Base-by-base conservation (phyloP, 1,284 basidiomycete genomes). In the Apiotrichum mycotoxinovorans region DNA sequence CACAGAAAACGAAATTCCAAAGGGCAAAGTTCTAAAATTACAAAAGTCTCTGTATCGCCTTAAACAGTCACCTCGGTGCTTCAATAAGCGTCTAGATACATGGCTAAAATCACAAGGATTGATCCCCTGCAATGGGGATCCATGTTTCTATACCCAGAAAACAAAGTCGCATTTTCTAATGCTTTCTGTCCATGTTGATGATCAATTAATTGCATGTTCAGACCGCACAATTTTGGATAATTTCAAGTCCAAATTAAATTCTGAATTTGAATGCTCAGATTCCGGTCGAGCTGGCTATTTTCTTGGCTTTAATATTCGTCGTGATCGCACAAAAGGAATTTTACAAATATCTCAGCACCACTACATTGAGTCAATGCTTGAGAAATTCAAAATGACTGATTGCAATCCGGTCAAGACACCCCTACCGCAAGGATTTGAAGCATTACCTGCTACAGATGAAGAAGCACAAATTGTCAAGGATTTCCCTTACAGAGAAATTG, bases 11-110 rank as follows among this genome's bases (percentile, higher is more conserved):
- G 37, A 58, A 41, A 61, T 60, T n/a, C 51, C 60, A 0, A 12
- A 37, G 9, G 26, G 27, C 35, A 33, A 55, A 18, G 59, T 69
- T 4, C 25, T 64, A 8, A 52, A 30, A 1, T 52, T 68, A 8
- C 30, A 48, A 17, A 66, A 67, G 45, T 67, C 66, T 1, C 60
- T 68, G 9, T 70, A 68, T 51, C 66, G 65, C 15, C 59, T 66
- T 8, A 65, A 61, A 33, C 67, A 67, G 55, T 64, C 67, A 10
- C 65, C 65, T 15, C 46, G 63, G 3, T 58, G 54, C 25, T 68
- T 68, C 61, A 67, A 67, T 48, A 48, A 58, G 43, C 8, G 30
- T 9, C 42, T 52, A 7, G 51, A 52, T 22, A 17, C 30, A 15
- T 52, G 30, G 33, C 51, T 52, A 4, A 20, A 30, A 18, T 45